Evolutionary conservation across 805 yeast species (phyloP), one percentile per base, ranked within the genome.

Genomic region (Wickerhamiella domercqiae): DNA sequence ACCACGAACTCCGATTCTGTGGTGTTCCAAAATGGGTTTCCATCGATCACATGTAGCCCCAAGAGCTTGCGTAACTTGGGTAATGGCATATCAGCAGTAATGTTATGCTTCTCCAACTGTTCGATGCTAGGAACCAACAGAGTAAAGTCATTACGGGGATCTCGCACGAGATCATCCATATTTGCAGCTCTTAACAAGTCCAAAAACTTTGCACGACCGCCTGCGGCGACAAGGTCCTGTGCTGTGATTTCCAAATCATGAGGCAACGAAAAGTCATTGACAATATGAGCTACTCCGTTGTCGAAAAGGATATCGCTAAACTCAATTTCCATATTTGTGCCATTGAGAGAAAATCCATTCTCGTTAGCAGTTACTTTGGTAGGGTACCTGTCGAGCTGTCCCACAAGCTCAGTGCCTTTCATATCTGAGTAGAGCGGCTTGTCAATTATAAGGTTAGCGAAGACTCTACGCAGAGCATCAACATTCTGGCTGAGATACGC

Each of bases 231-330:
- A 37, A 86, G 62, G 38, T 82, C 77, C 3, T 42, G 34, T 7
- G 77, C 54, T 0, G 74, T 50, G 2, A 86, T 67, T 5, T 63
- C 53, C 21, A 86, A 54, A 18, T 60, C 55, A 0, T 59, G 53
- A 0, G 95, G 94, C 13, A 80, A 57, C 3, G 70, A 45, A 1
- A 80, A 61, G 4, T 65, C 55, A 26, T 66, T 60, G 9, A 79
- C 60, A 1, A 86, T 73, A 52, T 82, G 94, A 1, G 79, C 71
- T 0, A 86, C 94, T 1, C 97, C 97, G 53, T 79, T 78, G 44
- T 71, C 73, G 53, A 80, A 86, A 11, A 86, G 51, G 5, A 81
- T 67, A 52, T 86, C 95, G 1, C 71, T 35, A n/a, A 47, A 44
- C 22, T 47, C 51, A 3, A 43, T 36, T 7, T 29, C 33, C 16